These are phyloP conservation scores for Globisporangium uncinulatum DNA, from an alignment of 352 stramenopile species.

Conservation along the genomic window DNA sequence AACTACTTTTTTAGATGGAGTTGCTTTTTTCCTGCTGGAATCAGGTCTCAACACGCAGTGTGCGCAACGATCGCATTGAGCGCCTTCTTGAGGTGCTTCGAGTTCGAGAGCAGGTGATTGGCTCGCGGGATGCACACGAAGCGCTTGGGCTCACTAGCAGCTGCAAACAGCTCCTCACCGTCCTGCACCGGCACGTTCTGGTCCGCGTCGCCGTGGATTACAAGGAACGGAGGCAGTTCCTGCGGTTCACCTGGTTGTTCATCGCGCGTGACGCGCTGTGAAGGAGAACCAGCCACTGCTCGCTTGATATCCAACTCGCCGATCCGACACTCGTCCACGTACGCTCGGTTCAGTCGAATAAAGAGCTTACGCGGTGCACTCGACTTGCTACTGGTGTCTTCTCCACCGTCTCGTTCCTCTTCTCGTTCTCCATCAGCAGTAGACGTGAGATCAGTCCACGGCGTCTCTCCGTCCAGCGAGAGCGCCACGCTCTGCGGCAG, in stretches of 20 bases:
- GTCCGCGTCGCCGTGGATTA: slow-evolving; percentile 66
- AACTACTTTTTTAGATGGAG: too few relatives aligned
- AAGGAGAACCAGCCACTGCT: slow-evolving; percentile 17
- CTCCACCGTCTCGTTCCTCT: slow-evolving; percentile 2
- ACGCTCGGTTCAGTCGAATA: slow-evolving; percentile 37
- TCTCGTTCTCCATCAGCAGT: background rate
- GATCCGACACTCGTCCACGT: slow-evolving; percentile 48
- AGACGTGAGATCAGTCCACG: background rate
- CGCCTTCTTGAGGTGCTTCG: slow-evolving; percentile 53
- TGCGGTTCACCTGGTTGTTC: background rate
- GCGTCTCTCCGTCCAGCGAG: slow-evolving; percentile 33
- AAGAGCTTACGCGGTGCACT: slow-evolving; percentile 37
- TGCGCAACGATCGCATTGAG: too few relatives aligned
- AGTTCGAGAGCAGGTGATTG: slow-evolving; percentile 77
- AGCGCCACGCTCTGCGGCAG: slow-evolving; percentile 29
- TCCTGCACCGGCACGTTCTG: slow-evolving; percentile 47
- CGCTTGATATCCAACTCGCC: slow-evolving; percentile 36
- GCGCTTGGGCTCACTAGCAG: slow-evolving; percentile 36
- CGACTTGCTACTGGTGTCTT: background rate
- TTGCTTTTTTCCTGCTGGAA: too few relatives aligned
- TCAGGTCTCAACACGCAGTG: too few relatives aligned
- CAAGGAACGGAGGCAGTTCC: slow-evolving; percentile 34
- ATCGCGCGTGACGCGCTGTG: too few relatives aligned
- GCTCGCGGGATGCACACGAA: slow-evolving; percentile 47
- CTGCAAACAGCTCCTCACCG: slow-evolving; percentile 46